Percentiles rank a stretch among this genome's conserved stretches.
phyloP scores from a whole-genome alignment of 352 stramenopile species.

The Stramenopiles sp. region DNA sequence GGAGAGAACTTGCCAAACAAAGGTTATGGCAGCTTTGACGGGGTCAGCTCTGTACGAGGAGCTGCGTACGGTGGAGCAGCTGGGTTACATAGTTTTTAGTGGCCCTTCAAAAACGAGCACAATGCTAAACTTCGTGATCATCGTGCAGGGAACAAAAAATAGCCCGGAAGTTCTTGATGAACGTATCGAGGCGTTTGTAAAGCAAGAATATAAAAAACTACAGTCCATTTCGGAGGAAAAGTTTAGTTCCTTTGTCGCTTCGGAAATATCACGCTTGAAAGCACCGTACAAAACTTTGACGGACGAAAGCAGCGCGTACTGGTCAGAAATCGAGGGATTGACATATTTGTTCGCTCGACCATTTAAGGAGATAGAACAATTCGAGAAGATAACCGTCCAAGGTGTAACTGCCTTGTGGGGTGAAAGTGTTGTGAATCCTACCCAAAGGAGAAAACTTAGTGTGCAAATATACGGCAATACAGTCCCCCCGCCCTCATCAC shows the following conservation, averaged over 20 bases:
- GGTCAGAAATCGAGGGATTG: neutral
- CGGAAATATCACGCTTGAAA: neutral
- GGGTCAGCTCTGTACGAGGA: neutral
- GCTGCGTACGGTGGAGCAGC: neutral
- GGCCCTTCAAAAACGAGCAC: neutral
- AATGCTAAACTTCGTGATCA: neutral
- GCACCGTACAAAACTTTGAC: neutral
- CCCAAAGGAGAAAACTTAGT: neutral
- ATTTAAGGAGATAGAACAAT: neutral
- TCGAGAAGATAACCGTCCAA: neutral
- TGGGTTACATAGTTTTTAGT: conserved; percentile 16
- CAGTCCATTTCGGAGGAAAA: neutral
- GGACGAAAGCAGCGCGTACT: neutral
- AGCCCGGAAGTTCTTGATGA: neutral
- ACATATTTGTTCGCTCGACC: neutral
- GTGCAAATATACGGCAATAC: neutral
- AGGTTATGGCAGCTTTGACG: neutral
- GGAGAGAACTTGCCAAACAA: neutral
- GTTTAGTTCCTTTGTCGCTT: neutral
- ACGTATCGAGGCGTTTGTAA: neutral
- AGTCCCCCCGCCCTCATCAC: neutral
- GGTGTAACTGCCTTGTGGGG: neutral
- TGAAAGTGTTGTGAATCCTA: neutral
- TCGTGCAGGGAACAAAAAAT: neutral
- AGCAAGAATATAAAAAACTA: neutral